A percentile compares a stretch with the other conserved stretches of the same genome.
phyloP scores from a whole-genome alignment of 257 asterid species.

The Rehmannia glutinosa region DNA sequence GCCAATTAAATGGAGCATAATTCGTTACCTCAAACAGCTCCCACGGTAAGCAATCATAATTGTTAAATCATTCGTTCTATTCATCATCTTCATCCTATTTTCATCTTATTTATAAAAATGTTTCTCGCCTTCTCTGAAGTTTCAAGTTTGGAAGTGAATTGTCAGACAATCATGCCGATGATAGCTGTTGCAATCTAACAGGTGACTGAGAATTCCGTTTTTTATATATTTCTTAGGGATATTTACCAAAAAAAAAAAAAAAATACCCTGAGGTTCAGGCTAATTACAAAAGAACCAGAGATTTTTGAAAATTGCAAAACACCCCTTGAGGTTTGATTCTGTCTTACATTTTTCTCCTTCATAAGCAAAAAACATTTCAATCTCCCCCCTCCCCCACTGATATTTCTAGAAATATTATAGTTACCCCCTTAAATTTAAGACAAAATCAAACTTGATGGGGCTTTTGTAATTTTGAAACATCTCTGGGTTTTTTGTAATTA shows the following conservation, averaged over 20 bases:
- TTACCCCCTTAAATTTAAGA: too few species aligned
- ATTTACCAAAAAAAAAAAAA: too few species aligned
- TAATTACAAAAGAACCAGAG: too few species aligned
- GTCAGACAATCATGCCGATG: conserved; percentile 25
- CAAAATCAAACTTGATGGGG: background rate
- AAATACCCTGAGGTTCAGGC: too few species aligned
- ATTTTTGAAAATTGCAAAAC: too few species aligned
- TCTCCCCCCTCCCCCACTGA: too few species aligned
- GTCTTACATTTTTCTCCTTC: too few species aligned
- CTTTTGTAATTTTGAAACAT: background rate
- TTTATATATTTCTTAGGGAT: too few species aligned
- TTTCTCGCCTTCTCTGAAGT: conserved; percentile 28
- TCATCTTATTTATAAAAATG: conserved; percentile 17
- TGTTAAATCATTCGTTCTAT: background rate
- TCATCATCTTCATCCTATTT: conserved; percentile 1
- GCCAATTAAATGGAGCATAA: conserved; percentile 36
- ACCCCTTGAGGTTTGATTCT: too few species aligned
- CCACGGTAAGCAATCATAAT: conserved; percentile 47
- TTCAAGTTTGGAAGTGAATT: conserved; percentile 34
- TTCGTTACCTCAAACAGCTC: conserved; percentile 43
- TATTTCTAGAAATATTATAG: too few species aligned
- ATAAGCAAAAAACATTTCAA: too few species aligned
- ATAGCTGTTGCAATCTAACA: conserved; percentile 32
- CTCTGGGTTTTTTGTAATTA: background rate
- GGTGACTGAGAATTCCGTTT: conserved; percentile 31